These are phyloP conservation scores for Sarocladium kiliense DNA, from an alignment of 2,329 filamentous ascomycete species.

Conservation along the genomic window DNA sequence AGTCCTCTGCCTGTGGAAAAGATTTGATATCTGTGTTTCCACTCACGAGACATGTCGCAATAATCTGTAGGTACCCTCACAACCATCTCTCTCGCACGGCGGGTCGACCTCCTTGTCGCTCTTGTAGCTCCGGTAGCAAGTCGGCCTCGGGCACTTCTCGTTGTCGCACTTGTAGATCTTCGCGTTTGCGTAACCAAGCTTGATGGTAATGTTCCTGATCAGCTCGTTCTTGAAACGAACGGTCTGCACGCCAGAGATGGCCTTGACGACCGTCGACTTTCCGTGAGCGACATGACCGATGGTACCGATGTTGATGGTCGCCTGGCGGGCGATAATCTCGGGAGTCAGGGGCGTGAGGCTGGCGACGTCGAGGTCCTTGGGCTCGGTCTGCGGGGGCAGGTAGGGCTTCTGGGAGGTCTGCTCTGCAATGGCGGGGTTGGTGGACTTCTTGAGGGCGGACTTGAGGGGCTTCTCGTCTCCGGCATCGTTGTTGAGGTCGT, in stretches of 20 bases:
- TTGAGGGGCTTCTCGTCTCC: slow-evolving; percentile 65
- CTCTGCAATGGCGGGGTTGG: slow-evolving; percentile 46
- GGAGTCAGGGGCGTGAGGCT: slow-evolving; percentile 80
- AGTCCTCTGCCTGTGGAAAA: background rate
- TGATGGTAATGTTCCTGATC: slow-evolving; percentile 99
- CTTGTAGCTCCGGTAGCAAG: slow-evolving; percentile 95
- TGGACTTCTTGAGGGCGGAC: slow-evolving; percentile 77
- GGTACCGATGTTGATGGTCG: slow-evolving; percentile 97
- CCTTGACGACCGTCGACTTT: slow-evolving; percentile 98
- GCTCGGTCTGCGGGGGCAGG: slow-evolving; percentile 85
- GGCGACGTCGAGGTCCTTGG: slow-evolving; percentile 78
- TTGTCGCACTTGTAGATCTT: slow-evolving; percentile 99
- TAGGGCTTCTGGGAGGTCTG: slow-evolving; percentile 48
- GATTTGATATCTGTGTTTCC: slow-evolving; percentile 7
- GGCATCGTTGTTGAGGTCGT: slow-evolving; percentile 41
- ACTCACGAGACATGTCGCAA: slow-evolving; percentile 86
- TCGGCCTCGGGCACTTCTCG: slow-evolving; percentile 81
- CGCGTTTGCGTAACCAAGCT: slow-evolving; percentile 98
- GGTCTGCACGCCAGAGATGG: slow-evolving; percentile 97
- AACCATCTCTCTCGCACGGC: slow-evolving; percentile 90
- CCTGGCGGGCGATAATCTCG: slow-evolving; percentile 96
- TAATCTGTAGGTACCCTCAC: slow-evolving; percentile 79
- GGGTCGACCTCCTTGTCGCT: slow-evolving; percentile 98
- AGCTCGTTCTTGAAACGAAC: slow-evolving; percentile 99
- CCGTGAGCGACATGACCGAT: slow-evolving; percentile 99